Evolutionary conservation across 2,329 filamentous ascomycete species (phyloP).

Genomic region (Penicillium fuscoglaucum): DNA sequence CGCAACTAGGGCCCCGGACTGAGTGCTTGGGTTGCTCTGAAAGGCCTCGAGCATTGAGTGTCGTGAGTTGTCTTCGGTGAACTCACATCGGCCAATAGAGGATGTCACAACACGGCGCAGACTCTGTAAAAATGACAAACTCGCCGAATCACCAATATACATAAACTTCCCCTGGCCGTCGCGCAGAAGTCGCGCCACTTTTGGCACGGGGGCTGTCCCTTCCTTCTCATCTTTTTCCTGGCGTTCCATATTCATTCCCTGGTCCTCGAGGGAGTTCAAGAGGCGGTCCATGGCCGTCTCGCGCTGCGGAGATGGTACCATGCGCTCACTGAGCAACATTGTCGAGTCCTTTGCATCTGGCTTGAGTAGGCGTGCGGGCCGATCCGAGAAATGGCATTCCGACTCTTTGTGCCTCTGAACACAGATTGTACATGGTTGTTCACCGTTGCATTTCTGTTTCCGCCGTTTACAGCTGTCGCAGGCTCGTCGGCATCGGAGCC

Average conservation of each 20-base stretch:
- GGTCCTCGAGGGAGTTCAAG: constrained; percentile 36
- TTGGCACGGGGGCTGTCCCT: constrained; percentile 37
- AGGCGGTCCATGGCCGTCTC: constrained; percentile 38
- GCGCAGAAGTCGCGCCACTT: constrained; percentile 49
- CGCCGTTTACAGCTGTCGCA: constrained; percentile 50
- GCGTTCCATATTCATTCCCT: constrained; percentile 32
- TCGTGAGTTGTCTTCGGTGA: constrained; percentile 44
- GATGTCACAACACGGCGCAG: constrained; percentile 53
- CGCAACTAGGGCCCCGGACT: constrained; percentile 29
- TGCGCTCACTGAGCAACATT: constrained; percentile 36
- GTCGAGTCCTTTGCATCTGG: constrained; percentile 32
- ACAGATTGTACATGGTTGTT: constrained; percentile 54
- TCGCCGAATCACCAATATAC: constrained; percentile 56
- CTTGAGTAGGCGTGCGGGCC: constrained; percentile 37
- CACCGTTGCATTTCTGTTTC: constrained; percentile 56
- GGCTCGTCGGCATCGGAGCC: constrained; percentile 41
- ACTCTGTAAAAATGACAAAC: constrained; percentile 54
- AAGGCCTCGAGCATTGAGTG: constrained; percentile 47
- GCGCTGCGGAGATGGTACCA: constrained; percentile 32
- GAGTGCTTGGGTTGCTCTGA: constrained; percentile 32
- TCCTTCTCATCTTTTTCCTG: constrained; percentile 34
- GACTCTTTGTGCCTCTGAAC: constrained; percentile 43
- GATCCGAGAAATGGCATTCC: constrained; percentile 45
- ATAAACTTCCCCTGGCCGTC: constrained; percentile 56
- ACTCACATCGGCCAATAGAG: constrained; percentile 45